Evolutionary conservation across 2,329 filamentous ascomycete species (phyloP).

Genomic region (Ampelomyces quisqualis): DNA sequence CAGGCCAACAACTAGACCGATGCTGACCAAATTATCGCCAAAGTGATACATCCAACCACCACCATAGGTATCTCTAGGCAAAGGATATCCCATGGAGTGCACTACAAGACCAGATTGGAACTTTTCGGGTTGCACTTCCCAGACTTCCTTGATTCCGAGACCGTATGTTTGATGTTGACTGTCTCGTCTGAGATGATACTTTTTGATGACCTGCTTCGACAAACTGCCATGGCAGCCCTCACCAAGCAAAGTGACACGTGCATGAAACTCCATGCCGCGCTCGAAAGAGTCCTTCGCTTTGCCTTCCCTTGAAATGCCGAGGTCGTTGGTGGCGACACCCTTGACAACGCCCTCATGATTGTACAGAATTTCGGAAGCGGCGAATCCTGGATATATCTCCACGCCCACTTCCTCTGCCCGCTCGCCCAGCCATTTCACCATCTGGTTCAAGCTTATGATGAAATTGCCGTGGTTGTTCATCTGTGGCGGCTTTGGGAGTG

Average conservation of each 20-base stretch:
- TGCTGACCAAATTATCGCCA: conserved; percentile 89
- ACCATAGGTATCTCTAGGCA: conserved; percentile 86
- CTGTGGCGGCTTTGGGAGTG: conserved; percentile 85
- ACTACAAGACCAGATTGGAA: conserved; percentile 82
- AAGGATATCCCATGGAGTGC: conserved; percentile 90
- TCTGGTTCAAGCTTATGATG: conserved; percentile 92
- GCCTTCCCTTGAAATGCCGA: conserved; percentile 79
- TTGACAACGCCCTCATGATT: conserved; percentile 81
- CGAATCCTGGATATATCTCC: conserved; percentile 94
- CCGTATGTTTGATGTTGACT: conserved; percentile 95
- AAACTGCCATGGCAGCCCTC: conserved; percentile 96
- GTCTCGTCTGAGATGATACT: conserved; percentile 85
- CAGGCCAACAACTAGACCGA: conserved; percentile 88
- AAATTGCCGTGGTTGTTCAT: conserved; percentile 99
- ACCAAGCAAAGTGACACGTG: conserved; percentile 83
- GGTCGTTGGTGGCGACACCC: conserved; percentile 93
- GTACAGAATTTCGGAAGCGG: conserved; percentile 90
- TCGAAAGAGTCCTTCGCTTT: conserved; percentile 89
- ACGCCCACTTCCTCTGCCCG: conserved; percentile 95
- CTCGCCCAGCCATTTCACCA: conserved; percentile 93
- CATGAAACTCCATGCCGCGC: conserved; percentile 97
- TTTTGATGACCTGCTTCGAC: conserved; percentile 91
- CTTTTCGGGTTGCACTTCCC: conserved; percentile 92
- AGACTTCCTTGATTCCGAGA: conserved; percentile 92
- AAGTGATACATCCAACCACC: conserved; percentile 99